phyloP scores from a whole-genome alignment of 1,284 basidiomycete genomes.

The Stygiomarasmius scandens region DNA sequence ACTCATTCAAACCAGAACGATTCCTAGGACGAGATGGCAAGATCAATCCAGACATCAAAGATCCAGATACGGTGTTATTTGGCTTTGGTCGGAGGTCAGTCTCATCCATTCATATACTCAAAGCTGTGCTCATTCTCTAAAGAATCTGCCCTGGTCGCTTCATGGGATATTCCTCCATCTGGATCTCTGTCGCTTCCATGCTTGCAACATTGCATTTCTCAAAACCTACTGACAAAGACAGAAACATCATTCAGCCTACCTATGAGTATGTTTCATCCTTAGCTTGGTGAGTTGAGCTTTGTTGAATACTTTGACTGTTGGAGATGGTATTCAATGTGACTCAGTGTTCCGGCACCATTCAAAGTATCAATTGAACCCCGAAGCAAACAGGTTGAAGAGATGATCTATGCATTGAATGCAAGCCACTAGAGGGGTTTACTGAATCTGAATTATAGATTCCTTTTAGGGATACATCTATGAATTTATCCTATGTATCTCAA shows the following conservation, averaged over 20 bases:
- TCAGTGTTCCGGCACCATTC: conserved; percentile 16
- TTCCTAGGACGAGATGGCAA: conserved; percentile 35
- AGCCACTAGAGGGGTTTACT: too few species aligned
- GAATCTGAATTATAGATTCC: background rate
- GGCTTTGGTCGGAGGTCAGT: conserved; percentile 39
- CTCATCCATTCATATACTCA: background rate
- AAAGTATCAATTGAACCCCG: conserved; percentile 13
- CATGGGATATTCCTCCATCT: conserved; percentile 43
- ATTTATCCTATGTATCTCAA: too few species aligned
- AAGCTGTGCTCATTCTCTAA: background rate
- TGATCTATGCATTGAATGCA: conserved; percentile 2
- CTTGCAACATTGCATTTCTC: conserved; percentile 40
- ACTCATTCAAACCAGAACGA: conserved; percentile 40
- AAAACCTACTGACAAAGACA: conserved; percentile 34
- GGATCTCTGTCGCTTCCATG: conserved; percentile 40
- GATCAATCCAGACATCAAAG: conserved; percentile 27
- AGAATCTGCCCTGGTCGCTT: conserved; percentile 47
- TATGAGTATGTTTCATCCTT: conserved; percentile 16
- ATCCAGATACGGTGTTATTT: conserved; percentile 32
- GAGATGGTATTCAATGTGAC: background rate
- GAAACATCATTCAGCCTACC: conserved; percentile 22
- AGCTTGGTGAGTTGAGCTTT: conserved; percentile 10
- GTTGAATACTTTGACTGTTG: too few species aligned
- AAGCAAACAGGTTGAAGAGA: conserved; percentile 11
- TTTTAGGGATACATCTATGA: too few species aligned